Base-by-base conservation (phyloP, 108 stramenopile genomes). In the Parietichytrium sp. region DNA sequence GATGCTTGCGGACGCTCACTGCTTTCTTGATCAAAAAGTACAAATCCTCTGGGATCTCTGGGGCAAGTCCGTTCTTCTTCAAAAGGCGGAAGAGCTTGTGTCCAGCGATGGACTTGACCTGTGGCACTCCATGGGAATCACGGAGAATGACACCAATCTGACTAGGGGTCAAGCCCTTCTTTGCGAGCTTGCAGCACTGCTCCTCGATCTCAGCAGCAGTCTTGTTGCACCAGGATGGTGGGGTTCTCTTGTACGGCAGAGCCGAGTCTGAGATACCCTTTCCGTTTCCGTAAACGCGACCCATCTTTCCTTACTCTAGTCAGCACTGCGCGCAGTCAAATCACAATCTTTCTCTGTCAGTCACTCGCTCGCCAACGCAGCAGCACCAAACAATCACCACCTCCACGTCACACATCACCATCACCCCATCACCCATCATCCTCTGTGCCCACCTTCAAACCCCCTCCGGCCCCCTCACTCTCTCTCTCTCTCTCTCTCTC, bases 21-120 rank as follows among this genome's bases (percentile, higher is more conserved):
- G 99, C 99, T 94, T 99, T 99, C 95, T 99, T 99, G 94, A 99
- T 99, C 50, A 99, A 91, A 95, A 96, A 97, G 94, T 98, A 99
- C 61, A 99, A 89, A 89, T 99, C 99, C 93, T 99, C 99, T 7
- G 99, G 99, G 86, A 99, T 95, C 86, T 98, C 99, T 29, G 99
- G 96, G 72, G 99, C 97, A 48, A 99, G 95, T 81, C 97, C 97
- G 84, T 96, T 92, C 83, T 95, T 94, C 93, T 99, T 99, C 84
- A 99, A 94, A 85, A 99, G 91, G 54, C 99, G 97, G 38, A 98
- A 93, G 91, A 99, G 94, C 91, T 98, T 99, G 86, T 95, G 93
- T 82, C 99, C 99, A 54, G 97, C 98, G 88, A 99, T 93, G 84
- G 91, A 89, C 85, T 89, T 92, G 80, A 98, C 99, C 87, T 98